Evolutionary conservation across 192 early-diverging fungal species (phyloP).

Genomic region (Entomortierella lignicola): DNA sequence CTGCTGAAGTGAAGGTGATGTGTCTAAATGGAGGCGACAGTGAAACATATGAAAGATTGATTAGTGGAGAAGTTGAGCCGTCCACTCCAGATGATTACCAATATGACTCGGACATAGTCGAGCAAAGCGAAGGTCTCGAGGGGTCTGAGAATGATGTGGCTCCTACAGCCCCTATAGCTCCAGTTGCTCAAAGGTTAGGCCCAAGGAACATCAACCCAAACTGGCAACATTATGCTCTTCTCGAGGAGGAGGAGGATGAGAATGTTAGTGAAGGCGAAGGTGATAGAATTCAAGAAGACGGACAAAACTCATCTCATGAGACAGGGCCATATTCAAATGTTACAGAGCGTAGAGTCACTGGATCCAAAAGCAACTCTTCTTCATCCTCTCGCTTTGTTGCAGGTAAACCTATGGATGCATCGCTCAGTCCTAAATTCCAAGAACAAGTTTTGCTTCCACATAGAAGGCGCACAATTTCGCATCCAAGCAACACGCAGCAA

Average conservation of each 20-base stretch:
- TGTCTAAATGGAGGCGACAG: slow-evolving; percentile 56
- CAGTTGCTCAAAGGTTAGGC: slow-evolving; percentile 2
- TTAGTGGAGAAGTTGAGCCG: slow-evolving; percentile 25
- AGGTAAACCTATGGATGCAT: neutral
- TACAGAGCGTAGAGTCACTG: neutral
- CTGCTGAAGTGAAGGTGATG: slow-evolving; percentile 69
- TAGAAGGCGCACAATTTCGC: slow-evolving; percentile 36
- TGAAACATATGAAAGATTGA: slow-evolving; percentile 58
- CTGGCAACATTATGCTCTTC: slow-evolving; percentile 17
- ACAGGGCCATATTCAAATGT: slow-evolving; percentile 23
- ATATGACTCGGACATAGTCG: neutral
- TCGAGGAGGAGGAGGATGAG: slow-evolving; percentile 19
- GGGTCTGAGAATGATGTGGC: neutral
- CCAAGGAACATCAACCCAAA: slow-evolving; percentile 30
- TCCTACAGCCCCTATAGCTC: neutral
- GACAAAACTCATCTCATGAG: slow-evolving; percentile 26
- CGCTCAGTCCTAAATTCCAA: slow-evolving; percentile 7
- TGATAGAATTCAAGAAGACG: neutral
- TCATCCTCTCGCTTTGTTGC: neutral
- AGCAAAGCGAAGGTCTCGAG: neutral
- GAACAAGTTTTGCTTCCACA: slow-evolving; percentile 11
- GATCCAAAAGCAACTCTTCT: neutral
- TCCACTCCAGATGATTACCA: neutral
- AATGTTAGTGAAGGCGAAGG: neutral
- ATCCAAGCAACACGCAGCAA: slow-evolving; percentile 1